phyloP scores from a whole-genome alignment of 176 grass and related monocot genomes.

The barley (Hordeum vulgare) region MorexV3_pseudomolecules_assembly NC_058519.1:165476901-165477400 shows the following conservation, averaged over 20 bases:
- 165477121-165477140: slow-evolving; percentile 84
- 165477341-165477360: slow-evolving; percentile 82
- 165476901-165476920: slow-evolving; percentile 52
- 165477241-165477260: slow-evolving; percentile 61
- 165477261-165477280: slow-evolving; percentile 56
- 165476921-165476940: slow-evolving; percentile 63
- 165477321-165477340: slow-evolving; percentile 95
- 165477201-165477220: slow-evolving; percentile 79
- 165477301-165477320: slow-evolving; percentile 98
- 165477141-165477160: slow-evolving; percentile 79
- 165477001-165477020: slow-evolving; percentile 42
- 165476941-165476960: slow-evolving; percentile 49
- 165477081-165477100: slow-evolving; percentile 62
- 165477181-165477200: slow-evolving; percentile 55
- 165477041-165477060: slow-evolving; percentile 30
- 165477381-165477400: slow-evolving; percentile 83
- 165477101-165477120: slow-evolving; percentile 92
- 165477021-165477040: slow-evolving; percentile 39
- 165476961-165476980: slow-evolving; percentile 69
- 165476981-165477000: slow-evolving; percentile 53
- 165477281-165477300: slow-evolving; percentile 76
- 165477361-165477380: slow-evolving; percentile 77
- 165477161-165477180: slow-evolving; percentile 85
- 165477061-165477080: slow-evolving; percentile 90
- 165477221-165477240: slow-evolving; percentile 66